A percentile compares a stretch with the other conserved stretches of the same genome.
Conservation (phyloP, 2,329 filamentous ascomycete species). For the Hypoxylon rubiginosum region DNA sequence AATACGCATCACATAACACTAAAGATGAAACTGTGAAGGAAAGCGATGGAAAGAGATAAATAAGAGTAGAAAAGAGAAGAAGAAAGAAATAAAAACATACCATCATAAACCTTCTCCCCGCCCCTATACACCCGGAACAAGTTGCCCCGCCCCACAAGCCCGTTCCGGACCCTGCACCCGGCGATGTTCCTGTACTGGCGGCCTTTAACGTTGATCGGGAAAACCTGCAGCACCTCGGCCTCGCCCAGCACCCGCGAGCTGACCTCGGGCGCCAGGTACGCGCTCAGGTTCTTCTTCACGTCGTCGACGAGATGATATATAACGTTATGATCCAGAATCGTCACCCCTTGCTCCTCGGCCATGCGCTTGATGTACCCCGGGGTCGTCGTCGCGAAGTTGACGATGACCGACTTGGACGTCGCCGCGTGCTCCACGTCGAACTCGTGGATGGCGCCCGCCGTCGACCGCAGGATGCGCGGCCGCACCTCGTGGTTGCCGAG, state of each 20-base stretch:
- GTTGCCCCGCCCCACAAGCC: slow-evolving; percentile 72
- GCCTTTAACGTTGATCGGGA: slow-evolving; percentile 84
- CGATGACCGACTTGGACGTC: slow-evolving; percentile 78
- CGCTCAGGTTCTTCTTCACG: slow-evolving; percentile 75
- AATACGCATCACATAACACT: neutral
- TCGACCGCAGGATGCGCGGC: slow-evolving; percentile 80
- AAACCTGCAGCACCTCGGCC: slow-evolving; percentile 85
- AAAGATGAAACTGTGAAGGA: slow-evolving; percentile 12
- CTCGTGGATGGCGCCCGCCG: slow-evolving; percentile 83
- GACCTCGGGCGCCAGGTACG: slow-evolving; percentile 75
- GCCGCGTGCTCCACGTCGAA: slow-evolving; percentile 91
- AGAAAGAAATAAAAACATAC: slow-evolving; percentile 60
- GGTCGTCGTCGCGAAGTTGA: slow-evolving; percentile 86
- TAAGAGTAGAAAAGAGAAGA: slow-evolving; percentile 6
- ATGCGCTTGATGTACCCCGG: slow-evolving; percentile 75
- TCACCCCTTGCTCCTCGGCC: slow-evolving; percentile 79
- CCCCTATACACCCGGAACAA: slow-evolving; percentile 79
- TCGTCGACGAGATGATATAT: slow-evolving; percentile 86
- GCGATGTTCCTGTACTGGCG: slow-evolving; percentile 81
- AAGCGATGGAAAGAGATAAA: too few species aligned
- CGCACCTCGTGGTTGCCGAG: slow-evolving; percentile 88
- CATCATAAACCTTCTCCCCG: slow-evolving; percentile 81
- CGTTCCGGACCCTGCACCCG: slow-evolving; percentile 89
- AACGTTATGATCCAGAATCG: slow-evolving; percentile 86
- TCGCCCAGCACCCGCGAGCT: slow-evolving; percentile 83